Evolutionary conservation across 257 asterid genomes (phyloP).

Genomic region (Fraxinus anomala): DNA sequence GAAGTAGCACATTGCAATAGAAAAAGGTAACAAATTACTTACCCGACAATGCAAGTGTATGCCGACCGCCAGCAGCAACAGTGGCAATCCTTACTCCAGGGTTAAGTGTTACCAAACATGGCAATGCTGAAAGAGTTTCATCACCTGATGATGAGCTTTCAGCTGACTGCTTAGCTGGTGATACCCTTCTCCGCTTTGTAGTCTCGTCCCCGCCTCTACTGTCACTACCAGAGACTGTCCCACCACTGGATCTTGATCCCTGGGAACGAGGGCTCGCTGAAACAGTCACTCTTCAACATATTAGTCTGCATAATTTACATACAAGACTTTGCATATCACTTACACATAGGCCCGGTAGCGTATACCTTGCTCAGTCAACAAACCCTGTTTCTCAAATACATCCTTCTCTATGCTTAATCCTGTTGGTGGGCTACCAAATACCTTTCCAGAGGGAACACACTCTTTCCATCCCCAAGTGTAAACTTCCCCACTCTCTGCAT

Average conservation of each 20-base stretch:
- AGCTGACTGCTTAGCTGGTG: conserved; percentile 68
- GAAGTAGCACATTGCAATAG: conserved; percentile 15
- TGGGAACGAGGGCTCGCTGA: conserved; percentile 80
- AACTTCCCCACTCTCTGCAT: conserved; percentile 80
- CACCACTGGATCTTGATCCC: conserved; percentile 64
- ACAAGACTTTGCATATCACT: conserved; percentile 33
- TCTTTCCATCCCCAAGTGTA: conserved; percentile 99
- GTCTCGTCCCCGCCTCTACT: conserved; percentile 73
- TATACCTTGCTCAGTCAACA: conserved; percentile 67
- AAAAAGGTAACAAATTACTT: conserved; percentile 24
- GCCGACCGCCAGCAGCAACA: conserved; percentile 98
- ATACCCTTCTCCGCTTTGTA: conserved; percentile 75
- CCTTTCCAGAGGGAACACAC: conserved; percentile 91
- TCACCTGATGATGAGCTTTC: conserved; percentile 79
- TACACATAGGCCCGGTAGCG: conserved; percentile 31
- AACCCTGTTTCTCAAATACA: conserved; percentile 46
- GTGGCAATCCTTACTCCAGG: conserved; percentile 75
- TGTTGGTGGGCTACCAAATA: conserved; percentile 58
- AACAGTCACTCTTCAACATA: conserved; percentile 48
- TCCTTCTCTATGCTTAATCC: conserved; percentile 59
- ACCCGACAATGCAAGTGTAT: conserved; percentile 93
- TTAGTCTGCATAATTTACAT: conserved; percentile 42
- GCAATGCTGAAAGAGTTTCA: conserved; percentile 80
- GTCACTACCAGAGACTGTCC: conserved; percentile 44
- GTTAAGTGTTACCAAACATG: conserved; percentile 78